Conservation (phyloP, 192 early-diverging fungal species). For the Coemansia aciculifera region DNA sequence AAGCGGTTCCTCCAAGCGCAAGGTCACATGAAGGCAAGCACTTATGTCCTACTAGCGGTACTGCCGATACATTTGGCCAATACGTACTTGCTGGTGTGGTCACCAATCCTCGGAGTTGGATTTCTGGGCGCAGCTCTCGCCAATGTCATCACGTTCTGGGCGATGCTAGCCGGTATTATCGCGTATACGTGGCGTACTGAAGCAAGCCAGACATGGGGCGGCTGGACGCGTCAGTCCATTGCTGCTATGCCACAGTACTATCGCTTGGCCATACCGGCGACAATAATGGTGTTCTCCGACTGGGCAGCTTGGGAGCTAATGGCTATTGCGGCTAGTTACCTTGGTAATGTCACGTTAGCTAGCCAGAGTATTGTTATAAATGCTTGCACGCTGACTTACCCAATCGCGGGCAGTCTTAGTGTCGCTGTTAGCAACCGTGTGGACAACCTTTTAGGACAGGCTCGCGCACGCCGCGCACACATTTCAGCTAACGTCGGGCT, state of each 20-base stretch:
- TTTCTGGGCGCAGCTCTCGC: constrained; percentile 85
- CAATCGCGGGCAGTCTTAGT: constrained; percentile 39
- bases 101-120: constrained; percentile 63
- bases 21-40: constrained; percentile 84
- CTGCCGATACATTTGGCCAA: constrained; percentile 71
- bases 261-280: constrained; percentile 69
- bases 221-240: constrained; percentile 57
- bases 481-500: constrained; percentile 38
- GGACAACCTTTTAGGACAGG: constrained; percentile 55
- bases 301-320: constrained; percentile 59
- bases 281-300: constrained; percentile 72
- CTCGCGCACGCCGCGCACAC: constrained; percentile 34
- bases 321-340: constrained; percentile 56
- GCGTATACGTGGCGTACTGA: constrained; percentile 61
- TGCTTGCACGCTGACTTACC: constrained; percentile 55
- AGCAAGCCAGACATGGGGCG: constrained; percentile 68
- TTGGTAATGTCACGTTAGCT: constrained; percentile 58
- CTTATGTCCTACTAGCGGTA: constrained; percentile 69
- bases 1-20: constrained; percentile 88
- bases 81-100: constrained; percentile 83
- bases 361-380: constrained; percentile 62
- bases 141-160: constrained; percentile 71
- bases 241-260: constrained; percentile 56
- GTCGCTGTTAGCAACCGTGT: constrained; percentile 57
- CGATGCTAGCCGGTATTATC: constrained; percentile 65